Percentiles rank a stretch among this genome's conserved stretches.
These are phyloP conservation scores for Chalaropsis thielavioides DNA, from an alignment of 2,329 filamentous ascomycete species.

Conservation along the genomic window DNA sequence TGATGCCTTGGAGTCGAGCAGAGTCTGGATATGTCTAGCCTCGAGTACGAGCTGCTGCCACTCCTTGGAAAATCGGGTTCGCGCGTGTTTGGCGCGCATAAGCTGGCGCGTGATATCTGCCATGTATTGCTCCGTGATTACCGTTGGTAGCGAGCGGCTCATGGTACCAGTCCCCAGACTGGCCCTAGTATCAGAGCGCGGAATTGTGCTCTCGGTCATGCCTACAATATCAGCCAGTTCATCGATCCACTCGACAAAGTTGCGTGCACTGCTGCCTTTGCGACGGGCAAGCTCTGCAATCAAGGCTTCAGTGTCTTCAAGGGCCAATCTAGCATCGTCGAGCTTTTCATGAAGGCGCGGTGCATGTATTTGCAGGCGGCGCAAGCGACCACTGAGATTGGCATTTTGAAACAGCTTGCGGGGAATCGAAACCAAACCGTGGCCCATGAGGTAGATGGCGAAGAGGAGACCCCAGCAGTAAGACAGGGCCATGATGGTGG, in stretches of 20 bases:
- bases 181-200: constrained; percentile 2
- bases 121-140: constrained; percentile 86
- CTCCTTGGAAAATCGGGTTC: constrained; percentile 67
- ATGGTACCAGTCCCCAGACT: constrained; percentile 29
- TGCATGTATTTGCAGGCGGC: constrained; percentile 61
- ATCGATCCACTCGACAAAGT: constrained; percentile 90
- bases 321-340: constrained; percentile 63
- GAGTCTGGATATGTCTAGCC: constrained; percentile 60
- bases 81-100: constrained; percentile 66
- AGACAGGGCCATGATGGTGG: constrained; percentile 77
- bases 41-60: constrained; percentile 69
- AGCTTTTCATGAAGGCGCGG: constrained; percentile 75
- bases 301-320: constrained; percentile 71
- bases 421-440: constrained; percentile 85
- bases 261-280: constrained; percentile 55
- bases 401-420: constrained; percentile 66
- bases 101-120: constrained; percentile 77
- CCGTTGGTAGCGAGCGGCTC: constrained; percentile 47
- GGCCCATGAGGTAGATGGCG: constrained; percentile 95
- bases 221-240: constrained; percentile 69
- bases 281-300: constrained; percentile 64
- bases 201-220: constrained; percentile 46
- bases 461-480: constrained; percentile 88
- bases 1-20: constrained; percentile 70
- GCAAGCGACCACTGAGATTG: constrained; percentile 58